A percentile compares a stretch with the other conserved stretches of the same genome.
Evolutionary conservation across 2,329 filamentous ascomycete species (phyloP).

Genomic region (Penicillium digitatum): DNA sequence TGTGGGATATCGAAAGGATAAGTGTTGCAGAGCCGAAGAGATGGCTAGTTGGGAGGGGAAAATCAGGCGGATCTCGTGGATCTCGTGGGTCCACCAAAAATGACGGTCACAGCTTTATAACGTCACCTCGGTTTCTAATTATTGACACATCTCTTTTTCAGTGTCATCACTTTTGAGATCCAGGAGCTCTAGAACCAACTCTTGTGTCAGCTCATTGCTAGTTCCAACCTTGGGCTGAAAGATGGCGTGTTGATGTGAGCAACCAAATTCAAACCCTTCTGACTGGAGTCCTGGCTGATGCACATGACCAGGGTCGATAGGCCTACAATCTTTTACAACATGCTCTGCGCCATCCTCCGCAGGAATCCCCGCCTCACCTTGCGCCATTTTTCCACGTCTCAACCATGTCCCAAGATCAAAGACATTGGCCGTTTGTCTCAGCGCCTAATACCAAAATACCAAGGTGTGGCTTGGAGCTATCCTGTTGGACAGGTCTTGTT

Average conservation of each 20-base stretch:
- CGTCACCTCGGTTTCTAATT: slow-evolving; percentile 2
- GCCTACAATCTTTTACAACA: slow-evolving; percentile 8
- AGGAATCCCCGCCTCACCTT: slow-evolving; percentile 9
- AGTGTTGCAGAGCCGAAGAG: not conserved
- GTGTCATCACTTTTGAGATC: not conserved
- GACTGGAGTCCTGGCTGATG: not conserved
- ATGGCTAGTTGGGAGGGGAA: not conserved
- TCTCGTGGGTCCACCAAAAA: slow-evolving; percentile 1
- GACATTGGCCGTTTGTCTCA: slow-evolving; percentile 43
- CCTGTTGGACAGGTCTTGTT: not conserved
- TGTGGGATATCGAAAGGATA: not conserved
- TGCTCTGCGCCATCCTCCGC: slow-evolving; percentile 21
- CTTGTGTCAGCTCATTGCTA: not conserved
- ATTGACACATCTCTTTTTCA: not conserved
- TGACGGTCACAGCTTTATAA: slow-evolving; percentile 4
- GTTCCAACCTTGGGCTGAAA: not conserved
- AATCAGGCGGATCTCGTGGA: slow-evolving; percentile 7
- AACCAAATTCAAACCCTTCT: not conserved
- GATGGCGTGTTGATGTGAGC: slow-evolving; percentile 9
- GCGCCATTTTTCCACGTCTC: slow-evolving; percentile 43
- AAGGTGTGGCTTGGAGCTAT: slow-evolving; percentile 47
- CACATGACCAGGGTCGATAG: slow-evolving; percentile 2
- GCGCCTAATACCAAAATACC: slow-evolving; percentile 61
- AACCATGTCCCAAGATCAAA: slow-evolving; percentile 41
- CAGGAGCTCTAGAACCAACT: not conserved